Evolutionary conservation across 352 stramenopile genomes (phyloP).

Genomic region (Phytophthora foliorum): DNA sequence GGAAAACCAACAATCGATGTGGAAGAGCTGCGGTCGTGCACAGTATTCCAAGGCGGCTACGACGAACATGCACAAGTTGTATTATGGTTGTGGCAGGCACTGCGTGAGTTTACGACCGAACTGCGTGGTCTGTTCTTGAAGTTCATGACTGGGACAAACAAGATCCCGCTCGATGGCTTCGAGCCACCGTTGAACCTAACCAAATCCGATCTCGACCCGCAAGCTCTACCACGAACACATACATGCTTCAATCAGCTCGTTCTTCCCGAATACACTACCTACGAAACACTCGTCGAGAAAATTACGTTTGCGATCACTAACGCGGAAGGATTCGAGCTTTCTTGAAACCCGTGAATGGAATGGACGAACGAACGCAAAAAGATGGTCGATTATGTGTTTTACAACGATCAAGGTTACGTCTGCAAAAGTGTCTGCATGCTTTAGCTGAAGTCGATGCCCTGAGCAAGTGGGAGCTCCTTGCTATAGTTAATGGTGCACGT

Average conservation of each 20-base stretch:
- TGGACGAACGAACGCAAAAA: conserved; percentile 7
- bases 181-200: conserved; percentile 90
- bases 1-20: conserved; percentile 81
- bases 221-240: conserved; percentile 78
- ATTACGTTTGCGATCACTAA: conserved; percentile 85
- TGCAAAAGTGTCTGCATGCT: neutral
- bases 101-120: conserved; percentile 73
- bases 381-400: conserved; percentile 20
- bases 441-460: conserved; percentile 94
- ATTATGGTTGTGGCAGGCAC: conserved; percentile 88
- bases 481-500: conserved; percentile 96
- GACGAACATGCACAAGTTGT: conserved; percentile 78
- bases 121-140: conserved; percentile 77
- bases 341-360: conserved; percentile 37
- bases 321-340: conserved; percentile 84
- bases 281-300: conserved; percentile 75
- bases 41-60: conserved; percentile 88
- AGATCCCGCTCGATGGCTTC: conserved; percentile 87
- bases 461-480: conserved; percentile 92
- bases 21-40: conserved; percentile 84
- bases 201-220: conserved; percentile 75
- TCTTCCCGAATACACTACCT: conserved; percentile 80
- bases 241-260: conserved; percentile 94
- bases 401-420: conserved; percentile 11
- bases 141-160: conserved; percentile 88